phyloP scores from a whole-genome alignment of 2,329 filamentous ascomycete species.

The Apiospora malaysiana region DNA sequence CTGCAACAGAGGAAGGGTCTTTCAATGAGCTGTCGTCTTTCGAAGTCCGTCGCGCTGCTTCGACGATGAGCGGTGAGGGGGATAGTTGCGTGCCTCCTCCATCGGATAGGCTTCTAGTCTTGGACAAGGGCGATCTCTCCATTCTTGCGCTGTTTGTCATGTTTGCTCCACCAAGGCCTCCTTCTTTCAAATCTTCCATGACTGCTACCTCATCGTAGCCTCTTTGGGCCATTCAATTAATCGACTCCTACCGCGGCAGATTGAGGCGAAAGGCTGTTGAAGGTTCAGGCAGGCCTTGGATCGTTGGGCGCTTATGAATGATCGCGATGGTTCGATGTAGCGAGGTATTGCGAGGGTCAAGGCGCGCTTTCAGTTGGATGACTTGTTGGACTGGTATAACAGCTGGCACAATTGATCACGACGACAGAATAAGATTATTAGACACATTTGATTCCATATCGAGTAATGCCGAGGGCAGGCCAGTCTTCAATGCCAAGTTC shows the following conservation, averaged over 20 bases:
- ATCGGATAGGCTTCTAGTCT: slow-evolving; percentile 70
- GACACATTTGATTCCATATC: slow-evolving; percentile 1
- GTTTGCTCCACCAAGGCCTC: slow-evolving; percentile 5
- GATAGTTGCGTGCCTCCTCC: slow-evolving; percentile 63
- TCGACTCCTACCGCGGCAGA: background rate
- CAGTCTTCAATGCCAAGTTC: slow-evolving; percentile 1
- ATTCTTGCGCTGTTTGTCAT: slow-evolving; percentile 23
- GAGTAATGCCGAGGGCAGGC: slow-evolving; percentile 5
- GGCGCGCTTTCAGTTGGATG: background rate
- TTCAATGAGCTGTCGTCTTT: slow-evolving; percentile 71
- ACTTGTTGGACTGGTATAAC: background rate
- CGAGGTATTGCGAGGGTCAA: background rate
- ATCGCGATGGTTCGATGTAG: background rate
- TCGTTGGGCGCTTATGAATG: background rate
- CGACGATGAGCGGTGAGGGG: slow-evolving; percentile 62
- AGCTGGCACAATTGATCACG: slow-evolving; percentile 4
- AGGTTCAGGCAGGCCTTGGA: background rate
- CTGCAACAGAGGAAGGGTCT: slow-evolving; percentile 40
- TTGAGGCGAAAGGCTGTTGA: background rate
- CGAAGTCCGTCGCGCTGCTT: slow-evolving; percentile 60
- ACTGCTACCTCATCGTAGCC: slow-evolving; percentile 35
- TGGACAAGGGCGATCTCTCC: slow-evolving; percentile 50
- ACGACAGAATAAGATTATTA: background rate
- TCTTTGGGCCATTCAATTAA: background rate
- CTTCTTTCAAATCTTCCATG: slow-evolving; percentile 32